Evolutionary conservation across 108 stramenopile species (phyloP).

Genomic region (Skeletonema costatum): DNA sequence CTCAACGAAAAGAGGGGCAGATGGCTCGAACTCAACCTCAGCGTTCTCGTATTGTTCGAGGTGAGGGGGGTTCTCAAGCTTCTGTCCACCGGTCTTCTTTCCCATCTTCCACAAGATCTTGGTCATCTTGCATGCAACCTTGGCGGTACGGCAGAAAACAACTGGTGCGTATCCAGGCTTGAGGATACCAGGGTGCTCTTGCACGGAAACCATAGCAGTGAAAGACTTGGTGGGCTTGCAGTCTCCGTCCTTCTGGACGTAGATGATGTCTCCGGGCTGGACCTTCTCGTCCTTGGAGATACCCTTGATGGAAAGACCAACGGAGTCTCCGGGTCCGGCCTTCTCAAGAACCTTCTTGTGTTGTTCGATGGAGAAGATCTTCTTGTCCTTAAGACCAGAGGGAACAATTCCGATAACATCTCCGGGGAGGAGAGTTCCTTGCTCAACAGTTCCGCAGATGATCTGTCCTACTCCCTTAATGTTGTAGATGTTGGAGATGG

Average conservation of each 20-base stretch:
- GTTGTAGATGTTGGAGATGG: conserved; percentile 83
- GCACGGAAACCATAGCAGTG: conserved; percentile 77
- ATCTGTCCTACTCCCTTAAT: conserved; percentile 83
- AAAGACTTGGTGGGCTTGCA: conserved; percentile 75
- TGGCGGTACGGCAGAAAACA: conserved; percentile 87
- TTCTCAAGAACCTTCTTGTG: conserved; percentile 77
- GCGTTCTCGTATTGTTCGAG: conserved; percentile 83
- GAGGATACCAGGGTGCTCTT: conserved; percentile 87
- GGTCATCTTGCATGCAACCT: conserved; percentile 91
- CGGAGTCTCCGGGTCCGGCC: conserved; percentile 77
- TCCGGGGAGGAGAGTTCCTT: conserved; percentile 72
- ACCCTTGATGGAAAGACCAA: conserved; percentile 85
- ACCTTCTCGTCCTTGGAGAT: conserved; percentile 83
- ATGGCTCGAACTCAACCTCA: conserved; percentile 84
- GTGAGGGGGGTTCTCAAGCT: conserved; percentile 82
- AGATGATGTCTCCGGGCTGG: conserved; percentile 78
- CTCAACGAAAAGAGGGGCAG: conserved; percentile 80
- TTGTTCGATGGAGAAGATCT: conserved; percentile 82
- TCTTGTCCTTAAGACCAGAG: conserved; percentile 67
- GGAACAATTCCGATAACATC: conserved; percentile 72
- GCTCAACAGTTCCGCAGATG: conserved; percentile 78
- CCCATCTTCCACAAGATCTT: conserved; percentile 87
- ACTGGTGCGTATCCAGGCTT: conserved; percentile 81
- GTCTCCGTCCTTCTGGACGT: conserved; percentile 71
- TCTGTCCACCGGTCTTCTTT: conserved; percentile 84